Percentiles rank a stretch among this genome's conserved stretches.
These are phyloP conservation scores for Phyllosticta citrichinensis DNA, from an alignment of 2,329 filamentous ascomycete species.

Conservation along the genomic window DNA sequence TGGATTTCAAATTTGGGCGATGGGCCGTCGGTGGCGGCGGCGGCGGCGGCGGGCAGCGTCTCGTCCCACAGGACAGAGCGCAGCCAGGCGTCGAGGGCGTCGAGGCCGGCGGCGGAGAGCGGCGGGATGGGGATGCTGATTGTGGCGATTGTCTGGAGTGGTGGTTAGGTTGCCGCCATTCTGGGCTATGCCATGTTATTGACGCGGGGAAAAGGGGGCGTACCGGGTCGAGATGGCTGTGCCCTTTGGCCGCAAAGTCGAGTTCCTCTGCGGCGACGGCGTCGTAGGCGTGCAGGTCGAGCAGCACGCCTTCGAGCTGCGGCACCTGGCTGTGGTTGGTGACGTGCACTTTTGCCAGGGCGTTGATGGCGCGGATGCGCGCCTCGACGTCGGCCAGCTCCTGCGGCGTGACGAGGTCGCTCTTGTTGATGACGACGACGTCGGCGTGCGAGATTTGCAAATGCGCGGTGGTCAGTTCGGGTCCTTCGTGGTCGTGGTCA, in stretches of 20 bases:
- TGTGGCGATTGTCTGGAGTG: conserved; percentile 69
- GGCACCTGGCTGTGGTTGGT: conserved; percentile 75
- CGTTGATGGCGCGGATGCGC: conserved; percentile 78
- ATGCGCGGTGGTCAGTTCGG: conserved; percentile 81
- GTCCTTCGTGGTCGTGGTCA: conserved; percentile 41
- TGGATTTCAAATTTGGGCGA: conserved; percentile 63
- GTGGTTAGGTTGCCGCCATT: neutral
- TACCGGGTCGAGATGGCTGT: conserved; percentile 85
- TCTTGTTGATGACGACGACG: conserved; percentile 89
- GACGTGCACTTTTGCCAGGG: conserved; percentile 71
- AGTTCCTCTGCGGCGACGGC: conserved; percentile 55
- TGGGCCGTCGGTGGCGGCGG: neutral
- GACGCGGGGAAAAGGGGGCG: conserved; percentile 20
- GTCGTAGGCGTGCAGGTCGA: conserved; percentile 91
- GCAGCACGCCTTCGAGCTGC: conserved; percentile 69
- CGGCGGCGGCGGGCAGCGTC: conserved; percentile 38
- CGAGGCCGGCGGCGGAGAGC: conserved; percentile 48
- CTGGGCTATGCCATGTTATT: neutral
- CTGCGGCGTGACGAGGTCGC: conserved; percentile 63
- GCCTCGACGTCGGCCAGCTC: conserved; percentile 61
- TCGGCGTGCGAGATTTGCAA: conserved; percentile 96
- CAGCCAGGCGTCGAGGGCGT: conserved; percentile 68
- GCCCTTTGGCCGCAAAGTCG: conserved; percentile 63
- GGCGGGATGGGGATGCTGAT: conserved; percentile 58
- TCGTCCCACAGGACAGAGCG: conserved; percentile 76